Base-by-base conservation (phyloP, 2,329 filamentous ascomycete species). In the Aspergillus texensis region DNA sequence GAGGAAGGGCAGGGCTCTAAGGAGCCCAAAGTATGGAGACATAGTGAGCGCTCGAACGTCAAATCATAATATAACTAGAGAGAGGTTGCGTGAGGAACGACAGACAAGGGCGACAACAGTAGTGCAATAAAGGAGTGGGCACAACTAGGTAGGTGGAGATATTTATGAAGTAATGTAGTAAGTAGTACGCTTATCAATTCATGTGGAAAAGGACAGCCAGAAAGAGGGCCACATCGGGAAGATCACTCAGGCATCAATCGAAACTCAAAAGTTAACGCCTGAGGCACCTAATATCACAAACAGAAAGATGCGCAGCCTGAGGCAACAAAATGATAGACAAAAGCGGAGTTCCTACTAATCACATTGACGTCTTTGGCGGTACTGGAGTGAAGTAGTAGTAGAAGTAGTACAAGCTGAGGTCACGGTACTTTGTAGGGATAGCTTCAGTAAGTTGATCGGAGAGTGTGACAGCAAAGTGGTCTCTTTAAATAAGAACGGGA, bases 1-100 rank as follows among this genome's bases (percentile, higher is more conserved):
- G 36, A 73, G 65, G 57, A 77, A 63, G 56, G 65, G 61, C 57
- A 76, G 65, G 58, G 68, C 68, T 64, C 66, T 65, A 43, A 74
- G 57, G 61, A 76, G 68, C 28, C 70, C 68, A 53, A 69, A 64
- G 58, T 67, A 63, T 12, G 67, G 65, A 54, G 63, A 67, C 76
- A 78, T 78, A 57, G 50, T 65, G 63, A 71, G 55, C 55, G 62
- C 57, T 57, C 32, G 55, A 39, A 57, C 41, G 52, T 64, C 58
- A 70, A 52, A 66, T 62, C 68, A 70, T 70, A 62, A 60, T 64
- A 64, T 10, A n/a, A 43, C 24, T 12, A 26, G 52, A 59, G 57
- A 54, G 14, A 19, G 34, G 11, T 24, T 9, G 52, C 30, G 52
- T 55, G 11, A 11, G 16, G 26, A 36, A 26, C 28, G 14, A 53